These are phyloP conservation scores for Trichoderma virens DNA, from an alignment of 495 filamentous ascomycete genomes.

Conservation along the genomic window DNA sequence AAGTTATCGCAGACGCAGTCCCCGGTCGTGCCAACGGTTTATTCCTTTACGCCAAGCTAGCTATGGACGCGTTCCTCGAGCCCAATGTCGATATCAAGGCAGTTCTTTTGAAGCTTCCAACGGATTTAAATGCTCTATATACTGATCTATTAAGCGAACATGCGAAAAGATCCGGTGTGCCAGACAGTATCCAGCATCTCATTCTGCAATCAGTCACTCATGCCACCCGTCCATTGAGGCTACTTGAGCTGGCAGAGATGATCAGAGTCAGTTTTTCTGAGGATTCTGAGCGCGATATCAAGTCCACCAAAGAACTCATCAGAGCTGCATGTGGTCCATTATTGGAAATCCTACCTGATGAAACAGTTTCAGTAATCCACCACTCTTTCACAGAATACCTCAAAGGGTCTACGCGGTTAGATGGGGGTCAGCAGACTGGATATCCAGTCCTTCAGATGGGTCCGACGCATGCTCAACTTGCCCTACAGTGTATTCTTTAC, in stretches of 20 bases:
- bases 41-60: conserved; percentile 20
- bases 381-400: conserved; percentile 46
- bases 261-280: conserved; percentile 2
- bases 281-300: not conserved
- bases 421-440: not conserved
- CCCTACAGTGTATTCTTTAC: conserved; percentile 14
- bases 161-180: conserved; percentile 19
- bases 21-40: conserved; percentile 18
- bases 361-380: conserved; percentile 40
- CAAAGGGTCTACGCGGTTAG: conserved; percentile 1
- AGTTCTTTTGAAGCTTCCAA: conserved; percentile 7
- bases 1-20: not conserved
- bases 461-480: conserved; percentile 17
- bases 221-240: conserved; percentile 36
- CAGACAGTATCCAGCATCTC: conserved; percentile 26
- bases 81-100: conserved; percentile 12
- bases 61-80: conserved; percentile 31
- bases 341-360: conserved; percentile 31
- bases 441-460: conserved; percentile 22
- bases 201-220: conserved; percentile 40
- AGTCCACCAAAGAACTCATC: conserved; percentile 16
- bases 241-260: conserved; percentile 33
- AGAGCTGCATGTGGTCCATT: conserved; percentile 33
- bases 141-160: conserved; percentile 23
- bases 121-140: conserved; percentile 30